phyloP scores from a whole-genome alignment of 2,329 filamentous ascomycete genomes.

The Talaromyces sp. region DNA sequence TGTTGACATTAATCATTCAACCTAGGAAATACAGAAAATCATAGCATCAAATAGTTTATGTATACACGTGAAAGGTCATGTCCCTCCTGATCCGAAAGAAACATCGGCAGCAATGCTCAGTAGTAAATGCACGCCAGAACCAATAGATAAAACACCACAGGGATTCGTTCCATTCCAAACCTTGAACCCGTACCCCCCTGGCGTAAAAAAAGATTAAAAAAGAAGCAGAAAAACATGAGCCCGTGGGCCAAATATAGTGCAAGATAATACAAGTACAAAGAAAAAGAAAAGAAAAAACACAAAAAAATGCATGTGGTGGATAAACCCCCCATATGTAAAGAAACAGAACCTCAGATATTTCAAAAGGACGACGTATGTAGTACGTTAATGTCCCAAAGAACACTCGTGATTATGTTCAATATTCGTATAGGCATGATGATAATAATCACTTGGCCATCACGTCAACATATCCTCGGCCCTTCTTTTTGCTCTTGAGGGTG shows the following conservation, averaged over 20 bases:
- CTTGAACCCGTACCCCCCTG: background rate
- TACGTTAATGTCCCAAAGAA: background rate
- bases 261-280: background rate
- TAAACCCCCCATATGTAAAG: background rate
- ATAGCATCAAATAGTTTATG: background rate
- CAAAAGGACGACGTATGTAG: background rate
- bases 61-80: background rate
- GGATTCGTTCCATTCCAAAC: background rate
- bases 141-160: background rate
- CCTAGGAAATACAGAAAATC: background rate
- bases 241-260: background rate
- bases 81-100: background rate
- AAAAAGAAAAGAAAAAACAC: background rate
- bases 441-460: constrained; percentile 69
- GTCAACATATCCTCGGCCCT: constrained; percentile 86
- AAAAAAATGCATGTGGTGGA: background rate
- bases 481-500: constrained; percentile 67
- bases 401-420: background rate
- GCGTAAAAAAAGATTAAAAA: background rate
- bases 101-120: background rate
- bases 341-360: background rate
- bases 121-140: background rate
- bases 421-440: background rate
- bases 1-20: background rate
- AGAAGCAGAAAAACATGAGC: background rate